These are phyloP conservation scores for Dovyalis caffra DNA, from an alignment of 345 rosid genomes.

Conservation along the genomic window DNA sequence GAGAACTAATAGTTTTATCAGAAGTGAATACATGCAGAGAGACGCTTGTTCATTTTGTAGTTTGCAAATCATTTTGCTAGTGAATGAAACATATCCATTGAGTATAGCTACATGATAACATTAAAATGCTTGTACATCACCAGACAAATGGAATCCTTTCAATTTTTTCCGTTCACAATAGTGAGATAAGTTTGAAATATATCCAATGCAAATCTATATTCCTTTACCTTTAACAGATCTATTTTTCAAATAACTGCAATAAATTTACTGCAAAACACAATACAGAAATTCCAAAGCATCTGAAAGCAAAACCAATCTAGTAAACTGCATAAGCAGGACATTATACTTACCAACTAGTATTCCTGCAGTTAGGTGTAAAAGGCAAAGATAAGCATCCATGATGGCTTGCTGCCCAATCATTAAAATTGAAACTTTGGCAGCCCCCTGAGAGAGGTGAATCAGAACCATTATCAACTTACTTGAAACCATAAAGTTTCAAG, in stretches of 20 bases:
- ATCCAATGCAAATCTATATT: background rate
- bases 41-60: no score
- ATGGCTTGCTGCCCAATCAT: slow-evolving; percentile 98
- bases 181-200: no score
- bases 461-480: slow-evolving; percentile 15
- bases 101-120: background rate
- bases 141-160: background rate
- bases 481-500: slow-evolving; percentile 7
- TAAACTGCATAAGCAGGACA: background rate
- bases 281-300: background rate
- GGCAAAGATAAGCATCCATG: slow-evolving; percentile 99
- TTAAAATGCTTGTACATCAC: background rate
- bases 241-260: background rate
- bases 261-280: background rate
- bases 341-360: slow-evolving; percentile 75
- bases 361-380: slow-evolving; percentile 92
- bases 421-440: slow-evolving; percentile 92
- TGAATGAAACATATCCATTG: background rate
- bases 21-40: background rate
- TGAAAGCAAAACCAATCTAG: background rate
- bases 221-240: background rate
- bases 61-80: background rate
- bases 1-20: background rate
- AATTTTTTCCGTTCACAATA: background rate
- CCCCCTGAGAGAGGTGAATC: slow-evolving; percentile 62